phyloP scores from a whole-genome alignment of 163 green algal genomes.

The Prototheca stagnorum region DNA sequence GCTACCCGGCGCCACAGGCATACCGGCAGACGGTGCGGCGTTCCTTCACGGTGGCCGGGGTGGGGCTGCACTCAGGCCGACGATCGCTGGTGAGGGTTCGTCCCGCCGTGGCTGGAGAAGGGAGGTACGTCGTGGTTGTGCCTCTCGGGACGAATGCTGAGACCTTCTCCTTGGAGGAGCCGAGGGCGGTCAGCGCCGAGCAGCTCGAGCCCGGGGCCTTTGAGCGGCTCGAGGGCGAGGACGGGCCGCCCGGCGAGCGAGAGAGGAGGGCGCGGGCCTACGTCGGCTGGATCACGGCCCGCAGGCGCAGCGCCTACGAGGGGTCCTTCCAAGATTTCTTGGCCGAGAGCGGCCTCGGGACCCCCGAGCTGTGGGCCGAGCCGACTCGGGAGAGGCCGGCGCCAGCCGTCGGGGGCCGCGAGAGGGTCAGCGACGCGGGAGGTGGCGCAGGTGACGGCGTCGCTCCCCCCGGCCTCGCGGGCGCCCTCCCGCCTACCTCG shows the following conservation, averaged over 20 bases:
- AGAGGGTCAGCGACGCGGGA: too few relatives aligned
- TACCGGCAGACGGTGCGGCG: slow-evolving; percentile 55
- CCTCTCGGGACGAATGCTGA: slow-evolving; percentile 8
- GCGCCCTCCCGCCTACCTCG: too few relatives aligned
- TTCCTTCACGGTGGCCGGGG: slow-evolving; percentile 54
- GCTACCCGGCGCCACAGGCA: slow-evolving; percentile 22
- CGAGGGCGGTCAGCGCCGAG: background rate
- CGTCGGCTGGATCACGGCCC: slow-evolving; percentile 24
- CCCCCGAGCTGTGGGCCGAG: too few relatives aligned
- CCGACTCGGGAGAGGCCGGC: too few relatives aligned
- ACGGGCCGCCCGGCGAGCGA: slow-evolving; percentile 4
- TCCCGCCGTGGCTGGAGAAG: slow-evolving; percentile 62
- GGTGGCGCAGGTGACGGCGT: too few relatives aligned
- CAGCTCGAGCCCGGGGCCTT: too few relatives aligned
- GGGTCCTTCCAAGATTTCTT: background rate
- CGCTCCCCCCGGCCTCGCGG: too few relatives aligned
- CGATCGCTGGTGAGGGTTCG: slow-evolving; percentile 48
- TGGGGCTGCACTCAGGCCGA: slow-evolving; percentile 62
- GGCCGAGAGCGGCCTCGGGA: too few relatives aligned
- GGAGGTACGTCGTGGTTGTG: slow-evolving; percentile 79
- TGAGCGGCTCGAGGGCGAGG: too few relatives aligned
- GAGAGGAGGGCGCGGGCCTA: slow-evolving; percentile 30
- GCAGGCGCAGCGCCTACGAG: slow-evolving; percentile 30
- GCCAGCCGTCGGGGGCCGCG: too few relatives aligned
- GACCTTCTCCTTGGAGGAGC: slow-evolving; percentile 1